Evolutionary conservation across 768 basidiomycete genomes (phyloP), one percentile per base, ranked within the genome.

Genomic region (Clavulina sp.): DNA sequence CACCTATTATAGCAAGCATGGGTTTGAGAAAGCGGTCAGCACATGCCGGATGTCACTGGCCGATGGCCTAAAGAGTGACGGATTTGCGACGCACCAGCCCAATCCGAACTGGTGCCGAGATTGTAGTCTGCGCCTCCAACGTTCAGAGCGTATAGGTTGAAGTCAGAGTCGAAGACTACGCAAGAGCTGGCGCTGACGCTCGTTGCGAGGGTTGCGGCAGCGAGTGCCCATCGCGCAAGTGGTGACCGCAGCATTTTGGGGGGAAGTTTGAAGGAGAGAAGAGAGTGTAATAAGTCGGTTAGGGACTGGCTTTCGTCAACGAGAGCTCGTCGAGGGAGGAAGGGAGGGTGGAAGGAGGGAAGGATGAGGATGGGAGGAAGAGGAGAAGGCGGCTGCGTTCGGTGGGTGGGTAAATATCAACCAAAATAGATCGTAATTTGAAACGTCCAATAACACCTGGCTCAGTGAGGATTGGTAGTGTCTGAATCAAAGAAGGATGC

Each of bases 71-170:
- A n/a, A n/a, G n/a, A n/a, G n/a, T n/a, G n/a, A n/a, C n/a, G n/a
- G n/a, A n/a, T n/a, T n/a, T n/a, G n/a, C n/a, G 13, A 38, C 36
- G 13, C 24, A 46, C 43, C 9, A 24, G 26, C 26, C 43, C 43
- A 46, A 9, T 13, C 9, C 26, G 43, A 46, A 9, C 13, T 9
- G 16, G 43, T 28, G 26, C 43, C 43, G 48, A 84, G 78, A 58
- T 75, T 78, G 69, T 82, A 91, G 64, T 95, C 91, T 60, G 84
- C 81, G 53, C 78, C 80, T 52, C 80, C 75, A 55, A 86, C 75
- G 51, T 84, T 85, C 62, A 96, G 86, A 21, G 81, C 84, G 49
- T 86, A 76, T 49, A 96, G 73, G 64, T 92, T 87, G 78, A 81
- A 89, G 58, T 66, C 68, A 40, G 70, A 60, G 61, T 93, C 89